Percentiles rank a stretch among this genome's conserved stretches.
phyloP scores from a whole-genome alignment of 2,329 filamentous ascomycete genomes.

The Chalara sp. region DNA sequence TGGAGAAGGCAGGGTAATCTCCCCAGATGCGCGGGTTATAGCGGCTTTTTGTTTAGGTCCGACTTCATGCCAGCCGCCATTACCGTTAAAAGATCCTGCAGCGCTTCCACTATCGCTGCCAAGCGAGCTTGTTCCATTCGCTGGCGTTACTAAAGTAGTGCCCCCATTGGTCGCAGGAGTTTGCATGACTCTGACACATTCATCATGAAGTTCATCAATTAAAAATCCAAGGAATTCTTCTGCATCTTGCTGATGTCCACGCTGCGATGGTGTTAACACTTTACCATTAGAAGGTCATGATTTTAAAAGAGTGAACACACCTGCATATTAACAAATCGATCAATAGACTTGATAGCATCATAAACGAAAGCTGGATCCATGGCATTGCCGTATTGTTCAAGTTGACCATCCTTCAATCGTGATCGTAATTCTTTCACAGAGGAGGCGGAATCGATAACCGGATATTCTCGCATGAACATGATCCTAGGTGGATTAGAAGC shows the following conservation, averaged over 20 bases:
- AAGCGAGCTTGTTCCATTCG: constrained; percentile 34
- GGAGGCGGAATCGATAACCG: constrained; percentile 71
- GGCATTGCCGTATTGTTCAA: constrained; percentile 84
- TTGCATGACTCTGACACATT: constrained; percentile 72
- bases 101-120: constrained; percentile 31
- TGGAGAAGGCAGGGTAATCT: constrained; percentile 68
- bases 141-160: constrained; percentile 38
- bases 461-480: constrained; percentile 92
- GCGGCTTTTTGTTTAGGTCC: constrained; percentile 85
- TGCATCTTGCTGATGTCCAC: constrained; percentile 94
- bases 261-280: constrained; percentile 39
- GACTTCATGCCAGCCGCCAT: constrained; percentile 87
- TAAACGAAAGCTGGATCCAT: constrained; percentile 95
- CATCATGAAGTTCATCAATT: constrained; percentile 86
- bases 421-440: constrained; percentile 68
- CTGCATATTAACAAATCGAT: constrained; percentile 87
- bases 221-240: constrained; percentile 95
- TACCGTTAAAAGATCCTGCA: constrained; percentile 28
- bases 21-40: constrained; percentile 78
- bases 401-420: constrained; percentile 71
- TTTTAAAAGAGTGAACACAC: constrained; percentile 40
- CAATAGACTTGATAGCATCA: constrained; percentile 78
- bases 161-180: constrained; percentile 24
- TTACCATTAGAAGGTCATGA: neutral
- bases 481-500: constrained; percentile 50